phyloP scores from a whole-genome alignment of 306 rosid species.

The Ziziphus jujuba region DNA sequence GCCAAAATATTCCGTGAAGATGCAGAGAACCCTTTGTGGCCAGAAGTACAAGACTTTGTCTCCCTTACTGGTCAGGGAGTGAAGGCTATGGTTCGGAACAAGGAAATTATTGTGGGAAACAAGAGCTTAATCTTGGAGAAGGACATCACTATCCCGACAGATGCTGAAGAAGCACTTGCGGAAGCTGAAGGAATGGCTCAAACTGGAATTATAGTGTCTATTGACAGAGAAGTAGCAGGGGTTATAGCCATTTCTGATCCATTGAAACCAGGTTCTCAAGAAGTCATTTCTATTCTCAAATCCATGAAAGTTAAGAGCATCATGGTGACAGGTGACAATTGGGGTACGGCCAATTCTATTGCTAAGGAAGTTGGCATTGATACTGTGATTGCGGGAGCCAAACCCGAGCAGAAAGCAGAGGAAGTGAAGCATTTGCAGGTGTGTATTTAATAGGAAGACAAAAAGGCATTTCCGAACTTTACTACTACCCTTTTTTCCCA shows the following conservation, averaged over 20 bases:
- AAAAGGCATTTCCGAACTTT: too few relatives aligned
- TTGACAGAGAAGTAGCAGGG: constrained; percentile 55
- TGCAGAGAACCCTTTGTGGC: constrained; percentile 54
- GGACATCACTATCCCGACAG: constrained; percentile 42
- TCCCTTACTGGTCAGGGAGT: constrained; percentile 83
- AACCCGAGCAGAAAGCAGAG: constrained; percentile 64
- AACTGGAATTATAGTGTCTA: constrained; percentile 67
- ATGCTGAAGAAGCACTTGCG: constrained; percentile 53
- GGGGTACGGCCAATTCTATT: constrained; percentile 90
- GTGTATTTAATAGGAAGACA: too few relatives aligned
- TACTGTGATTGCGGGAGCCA: constrained; percentile 71
- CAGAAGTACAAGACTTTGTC: constrained; percentile 58
- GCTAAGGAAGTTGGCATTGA: constrained; percentile 77
- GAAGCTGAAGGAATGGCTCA: constrained; percentile 71
- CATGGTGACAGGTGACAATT: constrained; percentile 86
- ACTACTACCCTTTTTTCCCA: too few relatives aligned
- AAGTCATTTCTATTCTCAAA: constrained; percentile 70
- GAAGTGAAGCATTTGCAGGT: constrained; percentile 78
- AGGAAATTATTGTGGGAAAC: constrained; percentile 65
- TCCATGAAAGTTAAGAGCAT: constrained; percentile 71
- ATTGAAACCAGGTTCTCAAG: constrained; percentile 62
- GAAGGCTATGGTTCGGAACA: constrained; percentile 50
- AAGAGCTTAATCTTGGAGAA: constrained; percentile 64
- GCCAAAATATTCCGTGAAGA: constrained; percentile 53
- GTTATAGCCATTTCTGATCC: constrained; percentile 78